Evolutionary conservation across 352 stramenopile species (phyloP).

Genomic region (Phytophthora chlamydospora): DNA sequence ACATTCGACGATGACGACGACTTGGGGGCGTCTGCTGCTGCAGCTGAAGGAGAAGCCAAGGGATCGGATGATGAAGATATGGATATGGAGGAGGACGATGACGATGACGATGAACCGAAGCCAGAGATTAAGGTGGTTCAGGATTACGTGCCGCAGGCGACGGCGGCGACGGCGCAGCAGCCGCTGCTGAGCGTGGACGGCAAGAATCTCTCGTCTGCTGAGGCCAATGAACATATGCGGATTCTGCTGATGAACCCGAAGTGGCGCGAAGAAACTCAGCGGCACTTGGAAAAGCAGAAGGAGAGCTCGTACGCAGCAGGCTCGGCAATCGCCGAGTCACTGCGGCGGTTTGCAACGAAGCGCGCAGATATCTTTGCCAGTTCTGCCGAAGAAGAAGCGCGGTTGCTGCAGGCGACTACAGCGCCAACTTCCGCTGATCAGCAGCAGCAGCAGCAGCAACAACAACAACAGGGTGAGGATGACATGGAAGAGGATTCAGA

Average conservation of each 20-base stretch:
- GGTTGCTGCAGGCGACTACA: conserved; percentile 61
- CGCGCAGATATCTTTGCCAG: conserved; percentile 94
- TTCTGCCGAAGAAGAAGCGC: conserved; percentile 85
- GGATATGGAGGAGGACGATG: conserved; percentile 85
- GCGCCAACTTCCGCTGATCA: conserved; percentile 22
- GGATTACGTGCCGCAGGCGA: conserved; percentile 81
- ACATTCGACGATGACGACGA: conserved; percentile 94
- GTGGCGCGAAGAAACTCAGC: conserved; percentile 96
- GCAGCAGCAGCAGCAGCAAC: conserved; percentile 27
- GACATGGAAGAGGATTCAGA: conserved; percentile 52
- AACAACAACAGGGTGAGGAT: conserved; percentile 25
- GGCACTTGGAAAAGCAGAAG: conserved; percentile 97
- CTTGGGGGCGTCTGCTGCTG: conserved; percentile 36
- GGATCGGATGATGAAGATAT: conserved; percentile 89
- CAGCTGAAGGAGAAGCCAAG: conserved; percentile 37
- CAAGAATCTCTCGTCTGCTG: conserved; percentile 85
- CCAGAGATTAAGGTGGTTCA: conserved; percentile 82
- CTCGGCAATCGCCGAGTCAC: conserved; percentile 95
- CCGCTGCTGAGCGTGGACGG: conserved; percentile 81
- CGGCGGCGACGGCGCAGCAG: conserved; percentile 39
- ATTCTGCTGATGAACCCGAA: conserved; percentile 99
- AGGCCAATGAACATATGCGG: conserved; percentile 98
- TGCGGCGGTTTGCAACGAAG: conserved; percentile 93
- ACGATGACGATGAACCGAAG: conserved; percentile 63
- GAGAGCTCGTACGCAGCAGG: conserved; percentile 95